A percentile compares a stretch with the other conserved stretches of the same genome.
These are phyloP conservation scores for Coemansia sp. DNA, from an alignment of 192 early-diverging fungal genomes.

Conservation along the genomic window DNA sequence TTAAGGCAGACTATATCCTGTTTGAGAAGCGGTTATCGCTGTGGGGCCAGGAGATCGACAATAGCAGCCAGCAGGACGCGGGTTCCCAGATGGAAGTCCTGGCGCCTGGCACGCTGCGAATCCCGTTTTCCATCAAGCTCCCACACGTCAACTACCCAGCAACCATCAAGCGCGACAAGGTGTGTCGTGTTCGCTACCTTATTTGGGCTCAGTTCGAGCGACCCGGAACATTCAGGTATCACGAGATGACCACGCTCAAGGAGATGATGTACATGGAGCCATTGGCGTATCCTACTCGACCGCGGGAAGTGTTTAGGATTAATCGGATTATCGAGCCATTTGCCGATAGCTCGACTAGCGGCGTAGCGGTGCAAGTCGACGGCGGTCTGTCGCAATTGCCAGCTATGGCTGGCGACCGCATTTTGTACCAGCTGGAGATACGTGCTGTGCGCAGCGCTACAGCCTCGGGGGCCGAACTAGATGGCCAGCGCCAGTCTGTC, in stretches of 20 bases:
- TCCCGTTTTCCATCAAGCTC: slow-evolving; percentile 36
- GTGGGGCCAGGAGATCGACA: slow-evolving; percentile 16
- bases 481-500: not conserved
- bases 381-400: slow-evolving; percentile 21
- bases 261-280: slow-evolving; percentile 35
- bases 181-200: slow-evolving; percentile 31
- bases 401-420: slow-evolving; percentile 33
- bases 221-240: slow-evolving; percentile 23
- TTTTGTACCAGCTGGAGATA: slow-evolving; percentile 24
- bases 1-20: slow-evolving; percentile 18
- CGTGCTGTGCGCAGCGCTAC: not conserved
- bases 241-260: slow-evolving; percentile 14
- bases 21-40: slow-evolving; percentile 34
- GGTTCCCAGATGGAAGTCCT: slow-evolving; percentile 11
- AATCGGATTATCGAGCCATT: not conserved
- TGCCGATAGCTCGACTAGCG: not conserved
- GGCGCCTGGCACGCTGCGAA: slow-evolving; percentile 24
- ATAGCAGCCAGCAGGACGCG: not conserved
- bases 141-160: slow-evolving; percentile 41
- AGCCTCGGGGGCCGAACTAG: not conserved
- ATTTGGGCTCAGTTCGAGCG: slow-evolving; percentile 40
- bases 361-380: slow-evolving; percentile 16
- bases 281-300: slow-evolving; percentile 20
- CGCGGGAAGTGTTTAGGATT: slow-evolving; percentile 6
- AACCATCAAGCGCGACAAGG: slow-evolving; percentile 21